A percentile compares a stretch with the other conserved stretches of the same genome.
Evolutionary conservation across 345 rosid species (phyloP).

Genomic region (Dipteronia sinensis): DNA sequence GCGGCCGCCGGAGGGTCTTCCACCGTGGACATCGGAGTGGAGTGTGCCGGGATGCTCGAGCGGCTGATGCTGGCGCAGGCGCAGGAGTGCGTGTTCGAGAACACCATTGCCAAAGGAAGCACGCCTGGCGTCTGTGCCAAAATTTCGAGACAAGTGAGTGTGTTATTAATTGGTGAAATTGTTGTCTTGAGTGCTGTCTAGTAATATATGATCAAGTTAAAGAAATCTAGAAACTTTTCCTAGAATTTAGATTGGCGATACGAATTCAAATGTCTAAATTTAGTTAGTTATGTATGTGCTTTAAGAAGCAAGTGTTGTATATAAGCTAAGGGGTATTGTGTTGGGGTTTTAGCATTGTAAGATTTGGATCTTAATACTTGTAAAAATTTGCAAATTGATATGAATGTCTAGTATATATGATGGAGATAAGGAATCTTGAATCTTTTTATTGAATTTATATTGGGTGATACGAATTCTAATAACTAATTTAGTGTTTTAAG

Average conservation of each 20-base stretch:
- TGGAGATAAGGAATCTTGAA: background rate
- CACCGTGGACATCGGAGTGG: constrained; percentile 82
- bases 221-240: background rate
- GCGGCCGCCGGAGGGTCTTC: constrained; percentile 73
- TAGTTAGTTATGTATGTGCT: background rate
- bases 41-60: constrained; percentile 94
- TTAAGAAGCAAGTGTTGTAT: background rate
- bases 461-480: background rate
- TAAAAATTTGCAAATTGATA: background rate
- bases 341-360: background rate
- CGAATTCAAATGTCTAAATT: background rate
- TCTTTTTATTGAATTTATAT: background rate
- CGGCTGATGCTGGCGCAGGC: constrained; percentile 95
- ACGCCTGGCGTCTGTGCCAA: constrained; percentile 95
- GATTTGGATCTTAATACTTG: background rate
- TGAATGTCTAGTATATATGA: too few species aligned
- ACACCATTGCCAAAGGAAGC: constrained; percentile 93
- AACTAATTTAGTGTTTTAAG: background rate
- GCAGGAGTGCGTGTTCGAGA: constrained; percentile 97
- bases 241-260: background rate
- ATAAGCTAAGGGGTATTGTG: background rate
- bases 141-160: constrained; percentile 86
- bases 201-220: background rate
- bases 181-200: background rate
- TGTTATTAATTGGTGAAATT: background rate